A percentile compares a stretch with the other conserved stretches of the same genome.
Evolutionary conservation across 1,284 basidiomycete species (phyloP).

Genomic region (Puccinia novopanici): DNA sequence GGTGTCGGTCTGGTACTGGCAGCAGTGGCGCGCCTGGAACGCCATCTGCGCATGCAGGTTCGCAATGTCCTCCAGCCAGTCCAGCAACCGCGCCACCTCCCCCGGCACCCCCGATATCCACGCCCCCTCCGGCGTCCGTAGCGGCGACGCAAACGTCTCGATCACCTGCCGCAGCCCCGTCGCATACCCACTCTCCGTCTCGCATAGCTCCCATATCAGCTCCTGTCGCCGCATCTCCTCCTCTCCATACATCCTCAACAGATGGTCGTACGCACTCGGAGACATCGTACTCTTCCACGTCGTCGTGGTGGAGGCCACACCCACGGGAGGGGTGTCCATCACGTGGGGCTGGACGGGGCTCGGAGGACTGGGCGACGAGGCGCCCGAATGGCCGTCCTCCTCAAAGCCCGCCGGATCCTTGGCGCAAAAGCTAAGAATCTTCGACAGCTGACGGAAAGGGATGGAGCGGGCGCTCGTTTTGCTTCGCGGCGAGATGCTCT

Average conservation of each 20-base stretch:
- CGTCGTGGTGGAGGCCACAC: slow-evolving; percentile 21
- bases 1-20: slow-evolving; percentile 74
- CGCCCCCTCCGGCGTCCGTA: slow-evolving; percentile 63
- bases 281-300: slow-evolving; percentile 29
- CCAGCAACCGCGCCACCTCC: slow-evolving; percentile 61
- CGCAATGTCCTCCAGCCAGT: slow-evolving; percentile 66
- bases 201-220: slow-evolving; percentile 69
- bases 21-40: slow-evolving; percentile 76
- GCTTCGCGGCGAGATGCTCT: slow-evolving; percentile 10
- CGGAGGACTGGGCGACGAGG: not conserved
- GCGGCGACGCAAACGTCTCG: slow-evolving; percentile 71
- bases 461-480: slow-evolving; percentile 30
- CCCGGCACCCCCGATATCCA: slow-evolving; percentile 80
- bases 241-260: slow-evolving; percentile 63
- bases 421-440: slow-evolving; percentile 36
- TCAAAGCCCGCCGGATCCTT: slow-evolving; percentile 19
- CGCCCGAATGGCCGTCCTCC: not conserved
- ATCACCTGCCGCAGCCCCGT: slow-evolving; percentile 68
- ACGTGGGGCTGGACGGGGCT: not conserved
- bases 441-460: slow-evolving; percentile 36
- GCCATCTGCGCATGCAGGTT: slow-evolving; percentile 68
- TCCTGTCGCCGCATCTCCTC: slow-evolving; percentile 69
- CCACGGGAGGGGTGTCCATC: not conserved
- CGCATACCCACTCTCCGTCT: slow-evolving; percentile 72
- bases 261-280: slow-evolving; percentile 54